A percentile compares a stretch with the other conserved stretches of the same genome.
Evolutionary conservation across 768 basidiomycete species (phyloP).

Genomic region (Tylopilus subfusipes): DNA sequence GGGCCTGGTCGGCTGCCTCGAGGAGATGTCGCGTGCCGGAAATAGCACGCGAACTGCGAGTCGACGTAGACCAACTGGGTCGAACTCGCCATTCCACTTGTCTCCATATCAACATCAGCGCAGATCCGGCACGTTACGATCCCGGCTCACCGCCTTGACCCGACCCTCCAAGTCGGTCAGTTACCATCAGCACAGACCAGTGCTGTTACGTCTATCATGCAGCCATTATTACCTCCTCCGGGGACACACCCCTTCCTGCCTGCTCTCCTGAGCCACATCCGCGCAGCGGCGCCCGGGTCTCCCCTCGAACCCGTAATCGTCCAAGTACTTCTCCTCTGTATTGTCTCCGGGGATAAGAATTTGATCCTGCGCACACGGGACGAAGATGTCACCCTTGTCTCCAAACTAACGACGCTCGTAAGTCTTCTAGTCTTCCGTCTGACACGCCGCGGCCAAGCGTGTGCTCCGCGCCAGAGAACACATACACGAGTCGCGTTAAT

Average conservation of each 20-base stretch:
- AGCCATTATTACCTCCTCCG: constrained; percentile 26
- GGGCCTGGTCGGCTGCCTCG: constrained; percentile 25
- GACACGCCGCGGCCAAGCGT: constrained; percentile 5
- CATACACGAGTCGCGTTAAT: constrained; percentile 3
- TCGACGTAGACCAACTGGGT: too few species aligned
- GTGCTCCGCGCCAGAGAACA: too few species aligned
- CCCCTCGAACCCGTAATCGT: constrained; percentile 62
- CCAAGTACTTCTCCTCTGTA: constrained; percentile 62
- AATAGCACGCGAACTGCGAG: constrained; percentile 17
- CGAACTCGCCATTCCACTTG: too few species aligned
- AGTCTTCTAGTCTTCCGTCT: background rate
- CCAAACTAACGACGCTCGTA: constrained; percentile 58
- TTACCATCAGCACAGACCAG: constrained; percentile 26
- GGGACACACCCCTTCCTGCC: constrained; percentile 51
- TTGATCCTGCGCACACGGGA: constrained; percentile 62
- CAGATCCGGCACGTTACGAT: constrained; percentile 1
- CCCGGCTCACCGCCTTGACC: background rate
- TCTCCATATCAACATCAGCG: constrained; percentile 23
- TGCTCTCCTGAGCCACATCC: constrained; percentile 45
- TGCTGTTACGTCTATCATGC: background rate
- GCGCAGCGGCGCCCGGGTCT: constrained; percentile 40
- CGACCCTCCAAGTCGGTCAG: too few species aligned
- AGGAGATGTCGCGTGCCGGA: constrained; percentile 29
- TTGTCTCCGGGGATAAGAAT: constrained; percentile 60
- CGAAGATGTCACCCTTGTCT: constrained; percentile 60